A percentile compares a stretch with the other conserved stretches of the same genome.
Conservation (phyloP, 2,329 filamentous ascomycete genomes). For the Pochonia chlamydosporia region DNA sequence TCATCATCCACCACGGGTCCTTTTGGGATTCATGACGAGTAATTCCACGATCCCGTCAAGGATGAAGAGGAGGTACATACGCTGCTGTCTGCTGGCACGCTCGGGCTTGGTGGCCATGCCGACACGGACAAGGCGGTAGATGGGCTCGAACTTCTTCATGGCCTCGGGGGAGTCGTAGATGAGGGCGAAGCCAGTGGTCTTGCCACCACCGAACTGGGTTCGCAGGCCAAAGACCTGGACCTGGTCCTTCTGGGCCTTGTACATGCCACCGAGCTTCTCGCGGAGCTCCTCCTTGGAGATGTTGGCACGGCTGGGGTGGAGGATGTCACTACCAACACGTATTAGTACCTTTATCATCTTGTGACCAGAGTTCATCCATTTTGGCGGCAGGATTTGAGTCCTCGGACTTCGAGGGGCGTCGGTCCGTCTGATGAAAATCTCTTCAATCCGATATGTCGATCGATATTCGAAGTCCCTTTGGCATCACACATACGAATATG, state of each 20-base stretch:
- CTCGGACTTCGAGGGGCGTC: neutral
- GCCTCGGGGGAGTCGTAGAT: constrained; percentile 98
- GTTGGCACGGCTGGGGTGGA: constrained; percentile 97
- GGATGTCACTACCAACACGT: constrained; percentile 72
- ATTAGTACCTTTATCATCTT: constrained; percentile 3
- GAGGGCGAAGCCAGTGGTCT: constrained; percentile 98
- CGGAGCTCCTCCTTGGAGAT: constrained; percentile 99
- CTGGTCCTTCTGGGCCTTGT: constrained; percentile 98
- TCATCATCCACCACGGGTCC: neutral
- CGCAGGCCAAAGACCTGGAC: constrained; percentile 97
- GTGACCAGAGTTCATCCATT: neutral
- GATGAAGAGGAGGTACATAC: constrained; percentile 63
- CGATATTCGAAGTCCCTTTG: too few relatives aligned
- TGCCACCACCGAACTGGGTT: constrained; percentile 99
- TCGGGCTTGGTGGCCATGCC: constrained; percentile 91
- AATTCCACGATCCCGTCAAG: too few relatives aligned
- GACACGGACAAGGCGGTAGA: constrained; percentile 93
- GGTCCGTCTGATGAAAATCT: neutral
- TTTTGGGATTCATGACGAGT: too few relatives aligned
- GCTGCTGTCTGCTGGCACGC: constrained; percentile 97
- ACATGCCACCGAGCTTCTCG: constrained; percentile 86
- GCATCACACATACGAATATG: too few relatives aligned
- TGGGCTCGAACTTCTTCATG: constrained; percentile 99
- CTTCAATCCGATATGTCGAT: neutral
- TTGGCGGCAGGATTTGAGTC: too few relatives aligned